phyloP scores from a whole-genome alignment of 495 filamentous ascomycete species.

The Pseudomonodictys pantanalensis region DNA sequence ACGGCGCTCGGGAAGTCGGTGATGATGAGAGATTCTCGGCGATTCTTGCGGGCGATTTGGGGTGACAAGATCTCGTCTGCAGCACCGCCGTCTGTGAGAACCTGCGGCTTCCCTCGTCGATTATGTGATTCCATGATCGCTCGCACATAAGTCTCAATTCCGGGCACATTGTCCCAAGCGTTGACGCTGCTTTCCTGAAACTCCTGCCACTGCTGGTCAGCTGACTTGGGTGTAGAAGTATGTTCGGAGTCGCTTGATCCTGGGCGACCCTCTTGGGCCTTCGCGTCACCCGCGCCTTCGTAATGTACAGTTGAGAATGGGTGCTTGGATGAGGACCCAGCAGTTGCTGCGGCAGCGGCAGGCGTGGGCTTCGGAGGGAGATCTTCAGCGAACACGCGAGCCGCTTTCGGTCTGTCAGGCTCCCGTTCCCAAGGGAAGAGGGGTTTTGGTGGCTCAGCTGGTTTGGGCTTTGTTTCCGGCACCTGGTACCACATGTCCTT shows the following conservation, averaged over 20 bases:
- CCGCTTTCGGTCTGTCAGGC: conserved; percentile 55
- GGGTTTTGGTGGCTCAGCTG: conserved; percentile 55
- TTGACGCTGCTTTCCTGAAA: conserved; percentile 61
- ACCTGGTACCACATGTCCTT: conserved; percentile 81
- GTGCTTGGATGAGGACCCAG: not conserved
- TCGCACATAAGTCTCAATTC: conserved; percentile 78
- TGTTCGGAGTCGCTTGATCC: conserved; percentile 7
- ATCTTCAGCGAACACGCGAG: conserved; percentile 70
- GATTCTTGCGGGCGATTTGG: conserved; percentile 27
- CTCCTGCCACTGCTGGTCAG: conserved; percentile 56
- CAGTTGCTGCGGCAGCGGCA: conserved; percentile 32
- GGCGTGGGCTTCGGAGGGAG: conserved; percentile 35
- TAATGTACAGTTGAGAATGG: conserved; percentile 24
- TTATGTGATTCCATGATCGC: conserved; percentile 63
- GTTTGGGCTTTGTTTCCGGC: conserved; percentile 55
- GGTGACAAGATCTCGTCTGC: conserved; percentile 27
- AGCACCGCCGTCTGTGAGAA: conserved; percentile 36
- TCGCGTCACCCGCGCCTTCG: conserved; percentile 1
- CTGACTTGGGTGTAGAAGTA: conserved; percentile 10
- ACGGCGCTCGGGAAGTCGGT: conserved; percentile 83
- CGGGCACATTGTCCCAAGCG: conserved; percentile 83
- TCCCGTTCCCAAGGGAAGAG: conserved; percentile 84
- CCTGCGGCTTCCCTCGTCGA: conserved; percentile 53
- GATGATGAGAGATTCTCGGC: conserved; percentile 58
- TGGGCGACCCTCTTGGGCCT: not conserved